Evolutionary conservation across 2,329 filamentous ascomycete genomes (phyloP).

Genomic region (Microsporum audouinii): DNA sequence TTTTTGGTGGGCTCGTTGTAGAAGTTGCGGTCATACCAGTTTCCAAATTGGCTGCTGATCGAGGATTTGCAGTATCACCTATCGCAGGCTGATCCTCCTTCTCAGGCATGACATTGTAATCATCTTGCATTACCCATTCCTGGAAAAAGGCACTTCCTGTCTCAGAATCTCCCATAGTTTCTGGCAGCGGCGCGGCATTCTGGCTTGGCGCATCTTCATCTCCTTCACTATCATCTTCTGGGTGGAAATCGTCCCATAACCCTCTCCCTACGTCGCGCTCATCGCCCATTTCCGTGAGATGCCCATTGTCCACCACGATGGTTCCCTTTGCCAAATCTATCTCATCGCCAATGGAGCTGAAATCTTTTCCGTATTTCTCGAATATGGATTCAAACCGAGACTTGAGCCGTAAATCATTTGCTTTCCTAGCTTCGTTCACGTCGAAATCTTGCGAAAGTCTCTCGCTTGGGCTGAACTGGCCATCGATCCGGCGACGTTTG

Average conservation of each 20-base stretch:
- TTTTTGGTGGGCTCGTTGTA: background rate
- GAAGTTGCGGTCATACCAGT: background rate
- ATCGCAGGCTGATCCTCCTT: background rate
- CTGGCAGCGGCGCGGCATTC: background rate
- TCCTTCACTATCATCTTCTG: conserved; percentile 12
- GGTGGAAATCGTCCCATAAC: conserved; percentile 16
- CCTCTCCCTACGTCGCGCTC: conserved; percentile 41
- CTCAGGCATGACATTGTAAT: background rate
- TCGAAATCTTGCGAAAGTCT: conserved; percentile 15
- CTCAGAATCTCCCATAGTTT: background rate
- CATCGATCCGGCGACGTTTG: conserved; percentile 5
- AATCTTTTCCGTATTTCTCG: conserved; percentile 74
- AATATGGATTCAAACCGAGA: conserved; percentile 82
- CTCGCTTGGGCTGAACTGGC: conserved; percentile 11
- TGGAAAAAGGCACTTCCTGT: background rate
- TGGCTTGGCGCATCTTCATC: background rate
- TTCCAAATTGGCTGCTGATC: background rate
- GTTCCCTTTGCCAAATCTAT: conserved; percentile 73
- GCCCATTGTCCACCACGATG: conserved; percentile 84
- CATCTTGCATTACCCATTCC: background rate
- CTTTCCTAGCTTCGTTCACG: conserved; percentile 50
- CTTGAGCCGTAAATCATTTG: conserved; percentile 62
- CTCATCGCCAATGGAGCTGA: conserved; percentile 73
- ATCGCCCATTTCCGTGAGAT: conserved; percentile 54
- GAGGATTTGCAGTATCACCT: background rate